phyloP scores from a whole-genome alignment of 2,329 filamentous ascomycete species.

The Sporothrix mexicana region DNA sequence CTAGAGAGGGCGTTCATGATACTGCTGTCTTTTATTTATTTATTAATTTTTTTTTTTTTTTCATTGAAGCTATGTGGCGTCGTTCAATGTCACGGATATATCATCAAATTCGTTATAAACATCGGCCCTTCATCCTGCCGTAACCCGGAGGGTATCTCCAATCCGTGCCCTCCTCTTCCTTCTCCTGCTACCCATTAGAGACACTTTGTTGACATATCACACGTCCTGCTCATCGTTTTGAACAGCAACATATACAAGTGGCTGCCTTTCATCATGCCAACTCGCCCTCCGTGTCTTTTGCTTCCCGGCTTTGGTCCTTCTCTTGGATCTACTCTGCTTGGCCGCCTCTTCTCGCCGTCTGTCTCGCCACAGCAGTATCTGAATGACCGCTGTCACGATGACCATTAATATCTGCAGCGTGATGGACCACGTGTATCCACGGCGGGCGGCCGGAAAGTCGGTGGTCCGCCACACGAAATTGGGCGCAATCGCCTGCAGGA shows the following conservation, averaged over 20 bases:
- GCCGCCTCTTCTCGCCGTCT: not conserved
- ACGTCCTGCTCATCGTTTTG: not conserved
- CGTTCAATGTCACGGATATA: not conserved
- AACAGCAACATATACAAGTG: not conserved
- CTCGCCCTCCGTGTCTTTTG: not conserved
- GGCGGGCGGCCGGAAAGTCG: constrained; percentile 47
- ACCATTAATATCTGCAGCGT: constrained; percentile 45
- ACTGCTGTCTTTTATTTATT: no score
- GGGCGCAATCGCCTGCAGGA: constrained; percentile 44
- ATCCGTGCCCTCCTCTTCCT: no score
- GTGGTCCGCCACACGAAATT: constrained; percentile 53
- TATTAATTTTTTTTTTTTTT: no score
- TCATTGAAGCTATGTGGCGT: no score
- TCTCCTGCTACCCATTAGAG: no score
- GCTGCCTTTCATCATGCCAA: constrained; percentile 14
- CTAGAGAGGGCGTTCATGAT: not conserved
- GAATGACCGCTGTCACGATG: constrained; percentile 41
- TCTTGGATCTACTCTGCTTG: not conserved
- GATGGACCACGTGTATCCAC: constrained; percentile 48
- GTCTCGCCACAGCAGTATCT: constrained; percentile 44
- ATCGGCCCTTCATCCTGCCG: no score
- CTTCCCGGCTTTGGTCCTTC: not conserved
- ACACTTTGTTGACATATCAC: not conserved
- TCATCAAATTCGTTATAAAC: not conserved
- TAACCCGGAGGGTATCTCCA: no score